Evolutionary conservation across 1,284 basidiomycete species (phyloP).

Genomic region (Ceratobasidium sp.): DNA sequence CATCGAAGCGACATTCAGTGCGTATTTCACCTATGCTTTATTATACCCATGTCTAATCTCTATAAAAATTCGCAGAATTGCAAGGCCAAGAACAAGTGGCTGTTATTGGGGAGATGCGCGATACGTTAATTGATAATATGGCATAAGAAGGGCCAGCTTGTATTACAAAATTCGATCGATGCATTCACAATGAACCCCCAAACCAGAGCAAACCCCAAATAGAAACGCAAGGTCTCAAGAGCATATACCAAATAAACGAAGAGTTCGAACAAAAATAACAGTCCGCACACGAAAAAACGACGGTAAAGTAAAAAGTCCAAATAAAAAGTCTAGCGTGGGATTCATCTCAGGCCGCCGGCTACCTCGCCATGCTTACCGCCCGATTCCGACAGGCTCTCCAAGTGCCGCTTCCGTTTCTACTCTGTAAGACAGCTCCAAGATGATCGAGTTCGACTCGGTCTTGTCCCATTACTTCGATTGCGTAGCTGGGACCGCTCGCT

Average conservation of each 20-base stretch:
- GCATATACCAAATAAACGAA: background rate
- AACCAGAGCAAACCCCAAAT: background rate
- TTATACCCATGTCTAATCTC: background rate
- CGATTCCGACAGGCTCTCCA: constrained; percentile 6
- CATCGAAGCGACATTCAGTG: constrained; percentile 97
- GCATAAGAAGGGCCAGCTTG: constrained; percentile 69
- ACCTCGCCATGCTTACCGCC: background rate
- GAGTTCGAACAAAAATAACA: constrained; percentile 1
- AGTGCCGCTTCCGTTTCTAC: constrained; percentile 8
- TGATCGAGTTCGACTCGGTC: constrained; percentile 8
- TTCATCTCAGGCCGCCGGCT: no score
- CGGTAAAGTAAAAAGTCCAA: constrained; percentile 14
- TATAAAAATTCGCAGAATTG: constrained; percentile 70
- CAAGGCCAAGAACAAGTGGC: constrained; percentile 89
- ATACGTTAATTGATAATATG: constrained; percentile 94
- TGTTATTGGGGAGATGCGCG: constrained; percentile 94
- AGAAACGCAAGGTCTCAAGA: no score
- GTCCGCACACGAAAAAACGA: no score
- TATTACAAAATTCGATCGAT: constrained; percentile 18
- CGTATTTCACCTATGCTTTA: constrained; percentile 55
- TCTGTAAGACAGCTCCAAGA: constrained; percentile 8
- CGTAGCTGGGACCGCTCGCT: background rate
- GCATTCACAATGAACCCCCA: constrained; percentile 5
- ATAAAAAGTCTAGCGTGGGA: no score
- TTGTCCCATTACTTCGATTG: constrained; percentile 12